phyloP scores from a whole-genome alignment of 768 basidiomycete genomes.

The Mycena kentingensis region DNA sequence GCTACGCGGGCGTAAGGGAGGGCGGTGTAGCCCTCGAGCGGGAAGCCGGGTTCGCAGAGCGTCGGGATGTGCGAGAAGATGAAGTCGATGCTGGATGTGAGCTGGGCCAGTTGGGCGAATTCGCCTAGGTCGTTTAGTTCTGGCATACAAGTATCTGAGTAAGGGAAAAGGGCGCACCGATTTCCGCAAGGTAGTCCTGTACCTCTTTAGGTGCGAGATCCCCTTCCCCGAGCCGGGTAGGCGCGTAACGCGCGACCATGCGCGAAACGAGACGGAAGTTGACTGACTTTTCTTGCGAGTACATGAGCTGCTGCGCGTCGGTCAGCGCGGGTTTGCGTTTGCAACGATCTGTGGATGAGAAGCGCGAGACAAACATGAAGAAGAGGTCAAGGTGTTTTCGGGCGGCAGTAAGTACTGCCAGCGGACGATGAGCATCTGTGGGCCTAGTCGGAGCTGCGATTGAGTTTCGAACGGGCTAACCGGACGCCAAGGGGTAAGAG shows the following conservation, averaged over 20 bases:
- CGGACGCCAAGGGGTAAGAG: too few relatives aligned
- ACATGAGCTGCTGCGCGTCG: conserved; percentile 49
- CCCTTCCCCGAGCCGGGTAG: conserved; percentile 39
- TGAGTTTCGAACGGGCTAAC: too few relatives aligned
- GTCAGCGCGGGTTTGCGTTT: conserved; percentile 32
- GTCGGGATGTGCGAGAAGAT: conserved; percentile 42
- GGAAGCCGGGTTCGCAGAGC: conserved; percentile 46
- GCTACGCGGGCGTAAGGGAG: conserved; percentile 39
- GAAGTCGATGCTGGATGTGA: conserved; percentile 47
- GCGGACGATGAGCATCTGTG: too few relatives aligned
- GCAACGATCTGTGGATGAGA: too few relatives aligned
- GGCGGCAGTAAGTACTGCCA: too few relatives aligned
- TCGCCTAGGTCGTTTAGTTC: too few relatives aligned
- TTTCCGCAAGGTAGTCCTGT: conserved; percentile 43
- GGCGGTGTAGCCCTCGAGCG: conserved; percentile 50
- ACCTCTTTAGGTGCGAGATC: conserved; percentile 44
- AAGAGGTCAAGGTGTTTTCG: too few relatives aligned
- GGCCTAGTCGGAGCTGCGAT: too few relatives aligned
- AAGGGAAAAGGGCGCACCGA: conserved; percentile 36
- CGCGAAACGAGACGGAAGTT: conserved; percentile 61
- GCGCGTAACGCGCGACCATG: conserved; percentile 48
- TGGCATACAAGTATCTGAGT: too few relatives aligned
- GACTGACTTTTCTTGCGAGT: conserved; percentile 50
- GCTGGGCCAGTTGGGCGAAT: conserved; percentile 61
- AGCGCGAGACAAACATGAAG: too few relatives aligned